Conservation (phyloP, 1,139 yeast genomes). For the Kluyveromyces sp. region DNA sequence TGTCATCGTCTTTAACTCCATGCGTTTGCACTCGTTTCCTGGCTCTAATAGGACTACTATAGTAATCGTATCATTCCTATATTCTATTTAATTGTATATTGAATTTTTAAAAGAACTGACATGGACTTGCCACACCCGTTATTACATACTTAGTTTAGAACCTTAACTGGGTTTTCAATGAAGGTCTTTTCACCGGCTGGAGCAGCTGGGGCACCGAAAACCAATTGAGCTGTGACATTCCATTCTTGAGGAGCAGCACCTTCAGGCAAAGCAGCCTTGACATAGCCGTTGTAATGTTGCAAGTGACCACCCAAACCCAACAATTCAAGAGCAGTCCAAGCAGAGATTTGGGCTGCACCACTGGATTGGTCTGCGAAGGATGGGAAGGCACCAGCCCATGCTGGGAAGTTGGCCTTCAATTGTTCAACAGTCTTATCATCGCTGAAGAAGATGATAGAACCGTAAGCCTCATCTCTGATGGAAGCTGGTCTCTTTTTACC, state of each 20-base stretch:
- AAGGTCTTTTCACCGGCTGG: slow-evolving; percentile 32
- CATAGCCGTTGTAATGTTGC: slow-evolving; percentile 41
- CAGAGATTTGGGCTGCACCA: slow-evolving; percentile 40
- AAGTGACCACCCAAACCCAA: slow-evolving; percentile 40
- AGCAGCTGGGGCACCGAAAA: slow-evolving; percentile 36
- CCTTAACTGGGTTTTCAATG: slow-evolving; percentile 33
- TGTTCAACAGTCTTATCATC: slow-evolving; percentile 33
- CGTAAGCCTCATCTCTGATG: slow-evolving; percentile 37
- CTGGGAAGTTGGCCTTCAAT: slow-evolving; percentile 35
- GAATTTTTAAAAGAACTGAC: no score
- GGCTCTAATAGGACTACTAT: no score
- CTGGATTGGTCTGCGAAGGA: slow-evolving; percentile 37
- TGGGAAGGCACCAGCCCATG: slow-evolving; percentile 37
- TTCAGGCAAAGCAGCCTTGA: slow-evolving; percentile 33
- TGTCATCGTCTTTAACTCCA: no score
- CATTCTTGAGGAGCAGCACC: slow-evolving; percentile 36
- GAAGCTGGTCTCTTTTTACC: slow-evolving; percentile 36
- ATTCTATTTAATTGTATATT: no score
- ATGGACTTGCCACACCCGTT: no score
- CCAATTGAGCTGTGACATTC: slow-evolving; percentile 40
- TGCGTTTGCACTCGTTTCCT: no score
- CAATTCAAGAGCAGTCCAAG: slow-evolving; percentile 39
- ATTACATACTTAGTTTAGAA: slow-evolving; percentile 16
- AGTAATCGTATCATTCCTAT: no score
- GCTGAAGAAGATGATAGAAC: slow-evolving; percentile 41